phyloP scores from a whole-genome alignment of 345 rosid genomes.

The Linum tenue region DNA sequence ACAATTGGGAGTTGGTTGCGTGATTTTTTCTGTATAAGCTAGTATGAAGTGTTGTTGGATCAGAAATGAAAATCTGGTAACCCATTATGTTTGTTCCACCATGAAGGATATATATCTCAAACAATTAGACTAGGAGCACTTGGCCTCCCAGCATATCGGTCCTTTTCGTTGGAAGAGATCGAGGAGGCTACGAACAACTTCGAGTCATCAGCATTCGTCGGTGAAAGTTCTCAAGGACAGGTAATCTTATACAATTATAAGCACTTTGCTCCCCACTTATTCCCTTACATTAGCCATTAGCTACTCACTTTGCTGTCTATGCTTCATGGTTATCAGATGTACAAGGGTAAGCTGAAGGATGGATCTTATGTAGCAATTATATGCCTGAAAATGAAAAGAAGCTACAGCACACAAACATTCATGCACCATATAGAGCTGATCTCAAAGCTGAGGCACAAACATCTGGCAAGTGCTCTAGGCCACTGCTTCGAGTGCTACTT shows the following conservation, averaged over 20 bases:
- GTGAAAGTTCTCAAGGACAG: slow-evolving; percentile 93
- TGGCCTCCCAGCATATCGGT: slow-evolving; percentile 77
- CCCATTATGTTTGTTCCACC: slow-evolving; percentile 1
- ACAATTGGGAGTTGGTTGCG: too few species aligned
- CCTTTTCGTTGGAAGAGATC: slow-evolving; percentile 78
- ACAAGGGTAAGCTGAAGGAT: slow-evolving; percentile 66
- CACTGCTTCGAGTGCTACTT: slow-evolving; percentile 91
- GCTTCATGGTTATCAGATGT: slow-evolving; percentile 44
- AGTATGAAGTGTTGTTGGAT: too few species aligned
- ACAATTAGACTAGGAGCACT: slow-evolving; percentile 81
- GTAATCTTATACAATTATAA: slow-evolving; percentile 21
- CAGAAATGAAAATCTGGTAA: not conserved
- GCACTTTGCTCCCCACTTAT: not conserved
- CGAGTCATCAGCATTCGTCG: slow-evolving; percentile 76
- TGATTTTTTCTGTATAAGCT: too few species aligned
- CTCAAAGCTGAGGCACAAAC: slow-evolving; percentile 79
- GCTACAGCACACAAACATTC: slow-evolving; percentile 59
- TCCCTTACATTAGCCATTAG: not conserved
- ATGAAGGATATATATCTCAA: slow-evolving; percentile 77
- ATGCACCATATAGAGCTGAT: slow-evolving; percentile 83
- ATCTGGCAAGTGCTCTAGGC: slow-evolving; percentile 82
- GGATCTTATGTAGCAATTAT: slow-evolving; percentile 70
- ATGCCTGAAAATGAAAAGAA: slow-evolving; percentile 77
- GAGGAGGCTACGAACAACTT: slow-evolving; percentile 80
- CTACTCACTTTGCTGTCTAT: too few species aligned